A percentile compares a stretch with the other conserved stretches of the same genome.
phyloP scores from a whole-genome alignment of 2,329 filamentous ascomycete species.

The Diaporthe velutina region DNA sequence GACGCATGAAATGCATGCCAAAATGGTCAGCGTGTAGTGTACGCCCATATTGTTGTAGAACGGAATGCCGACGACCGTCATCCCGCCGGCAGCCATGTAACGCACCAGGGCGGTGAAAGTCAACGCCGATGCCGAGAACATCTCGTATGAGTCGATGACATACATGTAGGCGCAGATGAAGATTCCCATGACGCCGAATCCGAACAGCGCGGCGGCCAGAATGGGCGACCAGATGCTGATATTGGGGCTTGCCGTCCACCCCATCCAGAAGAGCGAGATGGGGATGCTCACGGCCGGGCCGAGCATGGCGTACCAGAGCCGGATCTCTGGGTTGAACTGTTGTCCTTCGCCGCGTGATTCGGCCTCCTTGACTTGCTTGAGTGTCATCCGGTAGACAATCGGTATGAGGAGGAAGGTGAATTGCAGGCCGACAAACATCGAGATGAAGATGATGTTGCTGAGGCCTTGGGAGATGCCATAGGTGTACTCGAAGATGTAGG shows the following conservation, averaged over 20 bases:
- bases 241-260: slow-evolving; percentile 57
- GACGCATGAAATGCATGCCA: slow-evolving; percentile 47
- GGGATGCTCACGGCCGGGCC: slow-evolving; percentile 57
- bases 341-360: slow-evolving; percentile 45
- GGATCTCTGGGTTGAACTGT: slow-evolving; percentile 52
- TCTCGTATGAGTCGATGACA: slow-evolving; percentile 52
- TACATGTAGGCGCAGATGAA: slow-evolving; percentile 51
- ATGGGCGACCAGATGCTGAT: slow-evolving; percentile 61
- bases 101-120: slow-evolving; percentile 49
- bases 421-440: slow-evolving; percentile 57
- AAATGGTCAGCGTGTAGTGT: slow-evolving; percentile 50
- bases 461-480: slow-evolving; percentile 58
- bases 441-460: slow-evolving; percentile 58
- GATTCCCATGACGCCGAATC: slow-evolving; percentile 59
- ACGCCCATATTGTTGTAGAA: slow-evolving; percentile 51
- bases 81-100: slow-evolving; percentile 50
- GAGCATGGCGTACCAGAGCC: slow-evolving; percentile 58
- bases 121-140: slow-evolving; percentile 50
- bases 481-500: slow-evolving; percentile 59
- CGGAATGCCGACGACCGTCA: slow-evolving; percentile 51
- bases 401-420: slow-evolving; percentile 50
- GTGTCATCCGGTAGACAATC: slow-evolving; percentile 50
- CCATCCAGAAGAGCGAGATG: slow-evolving; percentile 63
- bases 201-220: slow-evolving; percentile 56
- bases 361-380: slow-evolving; percentile 24